These are phyloP conservation scores for Gossypium aridum DNA, from an alignment of 441 rosid genomes.

Conservation along the genomic window DNA sequence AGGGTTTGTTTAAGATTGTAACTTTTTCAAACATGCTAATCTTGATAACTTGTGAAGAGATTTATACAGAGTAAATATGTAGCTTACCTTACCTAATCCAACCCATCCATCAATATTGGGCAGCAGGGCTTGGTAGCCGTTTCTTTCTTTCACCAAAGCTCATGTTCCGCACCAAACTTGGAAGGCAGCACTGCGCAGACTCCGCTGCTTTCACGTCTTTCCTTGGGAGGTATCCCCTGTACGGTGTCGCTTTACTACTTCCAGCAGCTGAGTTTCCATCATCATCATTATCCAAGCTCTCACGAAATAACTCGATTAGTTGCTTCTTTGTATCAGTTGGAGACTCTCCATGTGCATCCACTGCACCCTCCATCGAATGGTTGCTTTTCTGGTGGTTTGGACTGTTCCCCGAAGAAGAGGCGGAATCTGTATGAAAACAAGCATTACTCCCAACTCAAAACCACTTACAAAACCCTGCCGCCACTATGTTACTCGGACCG, in stretches of 20 bases:
- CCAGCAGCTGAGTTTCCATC: constrained; percentile 5
- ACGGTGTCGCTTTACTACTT: constrained; percentile 18
- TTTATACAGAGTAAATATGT: not conserved
- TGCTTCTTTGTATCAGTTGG: constrained; percentile 42
- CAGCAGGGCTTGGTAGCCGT: constrained; percentile 22
- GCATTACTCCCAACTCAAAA: not conserved
- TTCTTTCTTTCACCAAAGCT: constrained; percentile 44
- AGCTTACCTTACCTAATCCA: constrained; percentile 3
- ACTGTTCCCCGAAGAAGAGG: constrained; percentile 23
- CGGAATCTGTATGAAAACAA: constrained; percentile 25
- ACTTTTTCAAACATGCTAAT: not conserved
- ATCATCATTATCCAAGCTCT: constrained; percentile 24
- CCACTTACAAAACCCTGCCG: not conserved
- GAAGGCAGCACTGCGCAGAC: constrained; percentile 45
- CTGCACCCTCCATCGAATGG: not conserved
- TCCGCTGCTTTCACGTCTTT: constrained; percentile 23
- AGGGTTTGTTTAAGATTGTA: not conserved
- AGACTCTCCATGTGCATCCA: constrained; percentile 21
- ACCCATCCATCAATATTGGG: not conserved
- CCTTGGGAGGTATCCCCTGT: not conserved
- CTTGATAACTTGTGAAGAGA: not conserved
- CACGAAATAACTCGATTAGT: constrained; percentile 46
- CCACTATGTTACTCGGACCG: no score
- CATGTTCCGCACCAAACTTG: constrained; percentile 35
- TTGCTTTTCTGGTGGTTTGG: constrained; percentile 34